A percentile compares a stretch with the other conserved stretches of the same genome.
These are phyloP conservation scores for Castanea sativa DNA, from an alignment of 306 rosid species.

Conservation along the genomic window DNA sequence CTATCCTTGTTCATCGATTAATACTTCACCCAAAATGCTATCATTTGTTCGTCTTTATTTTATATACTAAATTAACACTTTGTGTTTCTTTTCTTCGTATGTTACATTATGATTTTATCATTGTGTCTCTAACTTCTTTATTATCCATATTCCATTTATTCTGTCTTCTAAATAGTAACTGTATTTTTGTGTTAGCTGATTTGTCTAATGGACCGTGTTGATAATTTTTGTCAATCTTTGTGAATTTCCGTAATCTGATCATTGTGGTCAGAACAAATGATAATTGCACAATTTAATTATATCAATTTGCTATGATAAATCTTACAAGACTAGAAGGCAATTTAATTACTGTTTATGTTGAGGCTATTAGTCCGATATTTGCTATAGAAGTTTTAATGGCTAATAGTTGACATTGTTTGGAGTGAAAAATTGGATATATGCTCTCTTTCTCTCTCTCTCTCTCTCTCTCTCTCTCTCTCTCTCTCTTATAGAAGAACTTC, in stretches of 20 bases:
- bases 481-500: neutral
- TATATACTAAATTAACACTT: too few species aligned
- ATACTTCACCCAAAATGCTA: too few species aligned
- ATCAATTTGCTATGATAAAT: neutral
- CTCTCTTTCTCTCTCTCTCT: too few species aligned
- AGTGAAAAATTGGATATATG: slow-evolving; percentile 1
- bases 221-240: neutral
- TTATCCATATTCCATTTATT: too few species aligned
- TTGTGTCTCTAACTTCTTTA: too few species aligned
- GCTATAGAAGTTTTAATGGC: slow-evolving; percentile 13
- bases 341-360: slow-evolving; percentile 11
- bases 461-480: neutral
- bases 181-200: neutral
- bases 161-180: too few species aligned
- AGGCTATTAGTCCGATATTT: slow-evolving; percentile 13
- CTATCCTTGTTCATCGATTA: too few species aligned
- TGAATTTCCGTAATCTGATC: neutral
- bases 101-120: too few species aligned
- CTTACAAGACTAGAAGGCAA: neutral
- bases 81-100: too few species aligned
- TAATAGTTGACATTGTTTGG: slow-evolving; percentile 21
- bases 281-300: neutral
- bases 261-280: neutral
- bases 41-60: too few species aligned
- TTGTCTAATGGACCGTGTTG: neutral